These are phyloP conservation scores for Zalerion maritima DNA, from an alignment of 495 filamentous ascomycete genomes.

Conservation along the genomic window DNA sequence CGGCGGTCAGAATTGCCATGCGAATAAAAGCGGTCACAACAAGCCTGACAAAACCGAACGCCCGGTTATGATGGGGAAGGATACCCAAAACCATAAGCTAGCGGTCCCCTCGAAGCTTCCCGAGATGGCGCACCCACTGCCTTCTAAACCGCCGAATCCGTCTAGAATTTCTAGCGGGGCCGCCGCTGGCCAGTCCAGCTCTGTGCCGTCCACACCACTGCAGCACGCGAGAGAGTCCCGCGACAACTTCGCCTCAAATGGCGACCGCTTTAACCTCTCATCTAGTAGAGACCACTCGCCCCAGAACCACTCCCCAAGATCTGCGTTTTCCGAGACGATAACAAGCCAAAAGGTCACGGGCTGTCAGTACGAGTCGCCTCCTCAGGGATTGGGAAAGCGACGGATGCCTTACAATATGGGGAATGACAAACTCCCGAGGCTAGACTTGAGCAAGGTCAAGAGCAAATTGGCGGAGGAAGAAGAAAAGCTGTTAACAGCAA, in stretches of 20 bases:
- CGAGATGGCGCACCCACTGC: conserved; percentile 8
- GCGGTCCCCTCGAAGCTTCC: conserved; percentile 13
- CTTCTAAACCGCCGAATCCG: conserved; percentile 8
- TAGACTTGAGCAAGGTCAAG: conserved; percentile 49
- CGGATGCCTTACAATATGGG: conserved; percentile 89
- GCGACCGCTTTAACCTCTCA: too few species aligned
- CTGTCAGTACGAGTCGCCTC: conserved; percentile 67
- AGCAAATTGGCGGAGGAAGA: conserved; percentile 55
- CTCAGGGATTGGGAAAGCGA: conserved; percentile 37
- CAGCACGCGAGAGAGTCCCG: conserved; percentile 73
- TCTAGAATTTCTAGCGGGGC: conserved; percentile 12
- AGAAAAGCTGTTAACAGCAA: conserved; percentile 59
- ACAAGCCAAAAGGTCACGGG: conserved; percentile 38
- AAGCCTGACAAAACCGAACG: conserved; percentile 37
- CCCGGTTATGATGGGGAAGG: conserved; percentile 39
- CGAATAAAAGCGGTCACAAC: conserved; percentile 35
- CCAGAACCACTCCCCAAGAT: conserved; percentile 71
- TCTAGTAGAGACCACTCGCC: too few species aligned
- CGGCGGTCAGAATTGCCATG: conserved; percentile 38
- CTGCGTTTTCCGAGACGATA: conserved; percentile 78
- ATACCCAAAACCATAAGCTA: conserved; percentile 31
- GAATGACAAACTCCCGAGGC: conserved; percentile 52
- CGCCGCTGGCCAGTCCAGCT: conserved; percentile 56
- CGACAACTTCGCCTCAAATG: conserved; percentile 80
- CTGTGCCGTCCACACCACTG: conserved; percentile 86